Evolutionary conservation across 2,329 filamentous ascomycete genomes (phyloP), one percentile per base, ranked within the genome.

Genomic region (Fusarium pseudograminearum): DNA sequence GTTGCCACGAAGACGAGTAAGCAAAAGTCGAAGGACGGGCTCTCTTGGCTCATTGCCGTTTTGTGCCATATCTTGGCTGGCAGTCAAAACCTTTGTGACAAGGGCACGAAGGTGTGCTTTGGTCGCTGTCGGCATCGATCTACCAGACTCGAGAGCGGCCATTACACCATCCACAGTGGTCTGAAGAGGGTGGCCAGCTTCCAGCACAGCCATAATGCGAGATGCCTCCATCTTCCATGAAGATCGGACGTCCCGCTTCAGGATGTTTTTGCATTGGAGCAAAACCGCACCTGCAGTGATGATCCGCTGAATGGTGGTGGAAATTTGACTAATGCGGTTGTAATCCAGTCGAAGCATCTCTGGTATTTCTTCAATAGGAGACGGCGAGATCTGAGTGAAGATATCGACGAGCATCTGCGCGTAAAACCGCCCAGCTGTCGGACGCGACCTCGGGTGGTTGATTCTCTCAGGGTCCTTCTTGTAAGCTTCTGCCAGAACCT

Each of bases 221-320:
- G 84, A 82, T 0, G 91, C 91, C 78, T 94, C 91, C 26, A 84
- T 87, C 78, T 90, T 93, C 93, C 93, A 96, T 22, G 91, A 89
- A 15, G 87, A 87, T 45, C 93, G 89, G 5, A 93, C 91, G 74
- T 95, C 92, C 18, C 93, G 89, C 80, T 94, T 94, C 33, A 96
- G 85, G 10, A 95, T 83, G 72, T 94, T 95, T 82, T 96, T 96
- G 78, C 90, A 91, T 53, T 93, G 93, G 16, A 95, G 81, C 30
- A 94, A 82, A 48, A 95, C 90, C 0, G 92, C 90, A 2, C 91
- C 91, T 5, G 91, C 87, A 2, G 91, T 91, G 24, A 92, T 87
- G 72, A 95, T 90, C 45, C 89, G 86, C 46, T 80, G 80, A 1
- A 81, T 74, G 69, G 73, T 79, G 22, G 68, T 75, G 0, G 81